Percentiles rank a stretch among this genome's conserved stretches.
phyloP scores from a whole-genome alignment of 495 filamentous ascomycete genomes.

The Apiosordaria backusii region DNA sequence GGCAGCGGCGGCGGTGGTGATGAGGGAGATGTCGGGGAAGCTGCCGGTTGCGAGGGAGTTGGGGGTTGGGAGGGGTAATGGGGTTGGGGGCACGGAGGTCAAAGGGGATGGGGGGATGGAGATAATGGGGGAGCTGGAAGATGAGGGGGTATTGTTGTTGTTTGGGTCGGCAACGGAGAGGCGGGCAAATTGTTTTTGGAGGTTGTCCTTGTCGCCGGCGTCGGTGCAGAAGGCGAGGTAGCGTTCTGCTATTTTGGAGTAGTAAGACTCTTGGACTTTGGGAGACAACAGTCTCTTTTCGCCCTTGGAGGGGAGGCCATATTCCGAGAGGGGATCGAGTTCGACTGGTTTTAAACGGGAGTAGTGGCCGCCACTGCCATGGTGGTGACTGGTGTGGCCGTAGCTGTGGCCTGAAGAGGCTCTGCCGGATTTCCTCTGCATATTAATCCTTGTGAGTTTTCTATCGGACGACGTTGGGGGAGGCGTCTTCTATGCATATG shows the following conservation, averaged over 20 bases:
- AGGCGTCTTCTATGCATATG: background rate
- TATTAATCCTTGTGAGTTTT: conserved; percentile 4
- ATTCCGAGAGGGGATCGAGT: conserved; percentile 67
- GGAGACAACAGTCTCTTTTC: conserved; percentile 69
- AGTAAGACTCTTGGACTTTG: conserved; percentile 77
- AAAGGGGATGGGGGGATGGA: background rate
- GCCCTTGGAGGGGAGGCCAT: conserved; percentile 85
- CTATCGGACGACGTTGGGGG: background rate
- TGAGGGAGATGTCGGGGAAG: conserved; percentile 13
- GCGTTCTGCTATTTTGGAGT: conserved; percentile 74
- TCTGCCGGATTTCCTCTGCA: conserved; percentile 39
- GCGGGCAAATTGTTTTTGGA: conserved; percentile 69
- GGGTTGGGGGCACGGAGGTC: background rate
- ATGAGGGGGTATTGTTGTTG: conserved; percentile 1
- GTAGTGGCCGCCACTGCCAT: conserved; percentile 32
- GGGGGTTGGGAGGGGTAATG: conserved; percentile 1
- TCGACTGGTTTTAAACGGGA: conserved; percentile 69
- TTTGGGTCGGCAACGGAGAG: conserved; percentile 51
- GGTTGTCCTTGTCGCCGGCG: conserved; percentile 59
- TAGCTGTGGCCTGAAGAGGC: conserved; percentile 42
- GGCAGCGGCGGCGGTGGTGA: background rate
- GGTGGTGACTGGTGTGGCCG: background rate
- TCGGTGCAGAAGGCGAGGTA: conserved; percentile 83
- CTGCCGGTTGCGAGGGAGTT: conserved; percentile 12
- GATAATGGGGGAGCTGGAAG: conserved; percentile 3